phyloP scores from a whole-genome alignment of 176 grass and related monocot genomes.

The Phoenix roebelenii region DNA sequence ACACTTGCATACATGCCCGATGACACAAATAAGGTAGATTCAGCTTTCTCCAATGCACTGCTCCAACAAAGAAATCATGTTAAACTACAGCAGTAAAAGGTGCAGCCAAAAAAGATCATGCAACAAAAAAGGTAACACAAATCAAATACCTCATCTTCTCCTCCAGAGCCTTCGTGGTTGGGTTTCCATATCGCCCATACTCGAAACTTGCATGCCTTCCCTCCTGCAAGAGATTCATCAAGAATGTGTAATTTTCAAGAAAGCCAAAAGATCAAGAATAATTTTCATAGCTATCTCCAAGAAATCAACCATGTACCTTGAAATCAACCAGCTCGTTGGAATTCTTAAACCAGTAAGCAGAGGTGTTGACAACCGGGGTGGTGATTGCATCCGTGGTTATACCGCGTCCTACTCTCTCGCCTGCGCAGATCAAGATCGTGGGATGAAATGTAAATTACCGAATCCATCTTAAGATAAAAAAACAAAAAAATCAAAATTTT shows the following conservation, averaged over 20 bases:
- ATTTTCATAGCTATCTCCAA: no score
- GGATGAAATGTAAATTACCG: not conserved
- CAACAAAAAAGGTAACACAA: no score
- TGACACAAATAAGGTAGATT: conserved; percentile 88
- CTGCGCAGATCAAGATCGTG: conserved; percentile 19
- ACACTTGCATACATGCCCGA: conserved; percentile 99
- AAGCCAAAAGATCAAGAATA: no score
- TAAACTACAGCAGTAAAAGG: not conserved
- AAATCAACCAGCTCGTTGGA: conserved; percentile 94
- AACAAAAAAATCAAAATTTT: not conserved
- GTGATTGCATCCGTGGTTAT: conserved; percentile 89
- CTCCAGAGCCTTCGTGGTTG: conserved; percentile 84
- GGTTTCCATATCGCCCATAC: conserved; percentile 94
- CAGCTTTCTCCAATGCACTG: conserved; percentile 92
- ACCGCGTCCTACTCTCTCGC: conserved; percentile 85
- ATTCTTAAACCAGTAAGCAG: conserved; percentile 98
- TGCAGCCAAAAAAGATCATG: no score
- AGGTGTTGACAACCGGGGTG: conserved; percentile 95
- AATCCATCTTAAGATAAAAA: not conserved
- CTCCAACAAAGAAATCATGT: conserved; percentile 15
- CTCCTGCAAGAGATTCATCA: conserved; percentile 39
- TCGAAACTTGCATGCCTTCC: conserved; percentile 93
- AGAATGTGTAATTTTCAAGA: not conserved
- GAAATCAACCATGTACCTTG: conserved; percentile 40
- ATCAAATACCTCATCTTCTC: conserved; percentile 72